Evolutionary conservation across 2,329 filamentous ascomycete genomes (phyloP).

Genomic region (Pseudopithomyces chartarum): DNA sequence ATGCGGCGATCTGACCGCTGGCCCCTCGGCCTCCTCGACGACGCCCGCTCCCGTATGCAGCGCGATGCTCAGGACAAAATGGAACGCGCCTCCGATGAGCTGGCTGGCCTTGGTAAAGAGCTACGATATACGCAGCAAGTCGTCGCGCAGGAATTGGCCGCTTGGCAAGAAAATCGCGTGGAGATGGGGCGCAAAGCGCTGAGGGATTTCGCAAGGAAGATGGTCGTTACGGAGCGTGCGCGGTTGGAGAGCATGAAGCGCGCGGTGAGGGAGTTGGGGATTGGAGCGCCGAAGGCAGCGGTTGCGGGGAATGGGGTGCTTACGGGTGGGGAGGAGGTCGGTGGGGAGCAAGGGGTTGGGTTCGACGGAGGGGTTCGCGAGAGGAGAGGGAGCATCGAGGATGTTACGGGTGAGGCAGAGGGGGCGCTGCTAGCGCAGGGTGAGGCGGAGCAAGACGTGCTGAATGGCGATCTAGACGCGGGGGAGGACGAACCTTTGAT

Average conservation of each 20-base stretch:
- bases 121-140: constrained; percentile 91
- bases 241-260: constrained; percentile 80
- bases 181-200: constrained; percentile 76
- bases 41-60: constrained; percentile 79
- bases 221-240: constrained; percentile 80
- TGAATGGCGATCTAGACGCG: constrained; percentile 18
- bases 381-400: constrained; percentile 14
- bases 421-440: constrained; percentile 1
- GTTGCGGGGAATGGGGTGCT: not conserved
- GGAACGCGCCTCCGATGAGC: constrained; percentile 70
- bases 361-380: constrained; percentile 2
- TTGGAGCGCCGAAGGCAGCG: constrained; percentile 6
- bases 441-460: constrained; percentile 10
- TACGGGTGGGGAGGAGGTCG: not conserved
- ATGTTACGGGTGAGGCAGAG: constrained; percentile 18
- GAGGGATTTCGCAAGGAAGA: constrained; percentile 74
- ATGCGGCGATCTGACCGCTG: constrained; percentile 76
- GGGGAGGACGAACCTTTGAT: constrained; percentile 13
- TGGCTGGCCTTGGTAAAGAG: constrained; percentile 77
- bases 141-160: constrained; percentile 87
- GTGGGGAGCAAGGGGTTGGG: not conserved
- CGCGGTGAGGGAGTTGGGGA: constrained; percentile 66
- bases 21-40: constrained; percentile 83
- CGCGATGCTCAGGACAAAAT: constrained; percentile 85
- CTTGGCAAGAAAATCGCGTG: constrained; percentile 90